Evolutionary conservation across 2,329 filamentous ascomycete genomes (phyloP).

Genomic region (Alternaria incomplexa): DNA sequence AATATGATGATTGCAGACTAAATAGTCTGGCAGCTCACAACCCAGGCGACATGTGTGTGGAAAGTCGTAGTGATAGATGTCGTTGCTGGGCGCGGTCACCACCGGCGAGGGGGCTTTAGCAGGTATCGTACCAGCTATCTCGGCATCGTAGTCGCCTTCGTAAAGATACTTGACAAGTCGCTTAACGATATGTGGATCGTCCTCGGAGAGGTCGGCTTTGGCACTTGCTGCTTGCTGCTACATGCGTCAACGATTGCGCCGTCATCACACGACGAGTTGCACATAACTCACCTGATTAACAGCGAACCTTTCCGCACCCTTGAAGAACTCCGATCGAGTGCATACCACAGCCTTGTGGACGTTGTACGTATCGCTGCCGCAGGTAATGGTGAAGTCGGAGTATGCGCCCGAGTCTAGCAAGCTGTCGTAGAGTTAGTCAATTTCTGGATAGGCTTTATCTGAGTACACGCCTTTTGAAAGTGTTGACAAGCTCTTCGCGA

Average conservation of each 20-base stretch:
- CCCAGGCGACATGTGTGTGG: background rate
- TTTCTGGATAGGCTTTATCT: too few species aligned
- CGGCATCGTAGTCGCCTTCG: constrained; percentile 18
- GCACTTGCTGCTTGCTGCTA: constrained; percentile 6
- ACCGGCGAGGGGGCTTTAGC: background rate
- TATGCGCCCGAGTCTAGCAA: constrained; percentile 9
- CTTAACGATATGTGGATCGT: constrained; percentile 15
- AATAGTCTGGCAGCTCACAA: background rate
- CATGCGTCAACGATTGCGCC: too few species aligned
- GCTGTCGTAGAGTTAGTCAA: too few species aligned
- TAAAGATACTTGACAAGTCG: constrained; percentile 26
- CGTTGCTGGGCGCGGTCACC: too few species aligned
- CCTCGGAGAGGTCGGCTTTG: constrained; percentile 16
- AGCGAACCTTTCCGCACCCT: background rate
- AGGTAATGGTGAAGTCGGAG: constrained; percentile 25
- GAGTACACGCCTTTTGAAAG: too few species aligned
- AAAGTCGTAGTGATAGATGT: too few species aligned
- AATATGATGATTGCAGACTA: background rate
- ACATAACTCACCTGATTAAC: background rate
- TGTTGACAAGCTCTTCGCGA: background rate
- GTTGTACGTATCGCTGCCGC: constrained; percentile 12
- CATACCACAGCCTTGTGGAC: constrained; percentile 20
- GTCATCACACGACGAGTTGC: too few species aligned
- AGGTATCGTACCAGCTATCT: background rate
- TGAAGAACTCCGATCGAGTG: background rate